These are phyloP conservation scores for Atkinsonella hypoxylon DNA, from an alignment of 2,329 filamentous ascomycete genomes.

Conservation along the genomic window DNA sequence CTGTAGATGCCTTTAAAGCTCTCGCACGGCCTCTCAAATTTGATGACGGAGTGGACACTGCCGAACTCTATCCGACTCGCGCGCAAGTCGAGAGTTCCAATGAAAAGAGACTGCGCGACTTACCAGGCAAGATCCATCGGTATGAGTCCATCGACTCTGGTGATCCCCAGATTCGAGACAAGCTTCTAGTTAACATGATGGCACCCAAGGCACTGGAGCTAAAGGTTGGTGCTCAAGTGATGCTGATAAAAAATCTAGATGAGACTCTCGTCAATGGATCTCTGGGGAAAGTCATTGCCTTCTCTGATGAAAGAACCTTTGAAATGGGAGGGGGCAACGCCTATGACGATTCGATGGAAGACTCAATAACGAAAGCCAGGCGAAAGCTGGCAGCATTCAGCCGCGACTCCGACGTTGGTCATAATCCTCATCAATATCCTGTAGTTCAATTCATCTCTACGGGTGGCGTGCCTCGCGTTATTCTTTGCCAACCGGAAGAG, in stretches of 20 bases:
- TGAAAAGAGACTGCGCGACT: constrained; percentile 53
- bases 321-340: constrained; percentile 28
- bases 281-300: constrained; percentile 61
- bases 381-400: constrained; percentile 45
- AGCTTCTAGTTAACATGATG: constrained; percentile 81
- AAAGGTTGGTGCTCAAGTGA: constrained; percentile 90
- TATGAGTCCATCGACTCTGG: constrained; percentile 71
- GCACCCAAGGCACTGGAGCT: constrained; percentile 69
- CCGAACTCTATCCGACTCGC: constrained; percentile 87
- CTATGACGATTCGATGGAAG: constrained; percentile 29
- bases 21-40: constrained; percentile 61
- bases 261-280: constrained; percentile 90
- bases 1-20: constrained; percentile 62
- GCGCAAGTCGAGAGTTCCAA: constrained; percentile 85
- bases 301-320: constrained; percentile 27
- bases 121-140: constrained; percentile 54
- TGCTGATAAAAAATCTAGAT: constrained; percentile 99
- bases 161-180: constrained; percentile 60
- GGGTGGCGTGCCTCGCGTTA: constrained; percentile 51
- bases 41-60: constrained; percentile 57
- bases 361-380: constrained; percentile 34
- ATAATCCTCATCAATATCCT: constrained; percentile 54
- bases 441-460: constrained; percentile 70
- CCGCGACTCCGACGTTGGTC: constrained; percentile 28
- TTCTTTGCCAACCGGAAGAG: constrained; percentile 75